Evolutionary conservation across 148 eudicot genomes (phyloP).

Genomic region (Rhododendron vialii): DNA sequence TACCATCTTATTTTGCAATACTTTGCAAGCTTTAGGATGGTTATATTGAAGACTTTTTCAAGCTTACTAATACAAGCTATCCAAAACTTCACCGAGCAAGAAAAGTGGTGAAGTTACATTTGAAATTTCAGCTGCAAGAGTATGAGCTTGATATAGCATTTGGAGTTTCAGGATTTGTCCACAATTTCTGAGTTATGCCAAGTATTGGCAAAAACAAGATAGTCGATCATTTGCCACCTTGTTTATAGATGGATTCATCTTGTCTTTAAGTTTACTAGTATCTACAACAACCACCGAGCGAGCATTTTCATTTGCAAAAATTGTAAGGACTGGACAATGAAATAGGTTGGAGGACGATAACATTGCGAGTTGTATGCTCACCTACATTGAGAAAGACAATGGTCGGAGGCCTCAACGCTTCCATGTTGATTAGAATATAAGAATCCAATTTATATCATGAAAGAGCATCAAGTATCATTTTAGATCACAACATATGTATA

Average conservation of each 20-base stretch:
- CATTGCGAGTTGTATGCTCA: neutral
- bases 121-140: too few species aligned
- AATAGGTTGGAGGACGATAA: neutral
- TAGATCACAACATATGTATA: neutral
- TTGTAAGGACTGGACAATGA: neutral
- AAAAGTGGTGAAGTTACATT: neutral
- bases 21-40: too few species aligned
- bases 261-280: neutral
- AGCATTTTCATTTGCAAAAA: neutral
- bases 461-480: neutral
- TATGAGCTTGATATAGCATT: too few species aligned
- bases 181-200: neutral
- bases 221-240: neutral
- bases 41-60: too few species aligned
- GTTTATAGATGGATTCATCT: neutral
- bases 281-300: neutral
- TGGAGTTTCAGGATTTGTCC: neutral
- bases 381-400: neutral
- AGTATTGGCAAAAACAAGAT: neutral
- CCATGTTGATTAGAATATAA: neutral
- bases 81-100: neutral
- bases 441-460: neutral
- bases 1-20: too few species aligned
- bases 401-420: neutral
- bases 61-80: neutral